Evolutionary conservation across 768 basidiomycete species (phyloP), one percentile per base, ranked within the genome.

Genomic region (Boletus pseudopeckii): DNA sequence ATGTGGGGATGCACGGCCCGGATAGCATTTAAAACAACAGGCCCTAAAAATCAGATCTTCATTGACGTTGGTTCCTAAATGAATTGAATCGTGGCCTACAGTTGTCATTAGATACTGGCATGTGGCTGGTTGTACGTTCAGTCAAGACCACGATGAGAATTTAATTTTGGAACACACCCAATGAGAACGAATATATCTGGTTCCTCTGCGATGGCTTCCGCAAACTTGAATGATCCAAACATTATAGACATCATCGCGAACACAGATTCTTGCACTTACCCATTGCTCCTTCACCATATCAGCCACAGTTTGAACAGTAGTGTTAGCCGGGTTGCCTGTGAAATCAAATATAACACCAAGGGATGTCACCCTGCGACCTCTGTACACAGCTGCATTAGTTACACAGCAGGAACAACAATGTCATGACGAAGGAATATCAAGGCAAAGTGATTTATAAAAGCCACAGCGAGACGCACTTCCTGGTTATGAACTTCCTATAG

Each of bases 331-430:
- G 59, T 91, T 88, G 48, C 83, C 82, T 0, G 79, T 82, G 66
- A 92, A 95, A 66, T 91, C 78, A 55, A 72, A 94, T 13, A 94
- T 67, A 26, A 92, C 85, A 6, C 92, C 92, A 14, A 94, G 76
- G 2, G 92, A 80, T 0, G 90, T 93, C 30, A 94, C 84, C 39
- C 72, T 79, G 40, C 85, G 79, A 20, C 90, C 91, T 58, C 81
- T 24, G 30, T 4, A 36, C 3, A 20, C 18, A 39, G 38, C 13
- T 32, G 2, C 6, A 20, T 60, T 1, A 46, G 47, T 44, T 24
- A 36, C 9, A 15, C 3, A n/a, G 15, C n/a, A 30, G 30, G 30
- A 30, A 9, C 30, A 4, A 32, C 11, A 32, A 32, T 17, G 20
- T 30, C 4, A 41, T 10, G 13, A 32, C 11, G 11, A 34, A 18